Base-by-base conservation (phyloP, 179 eudicot species). In the Carnegiea gigantea region DNA sequence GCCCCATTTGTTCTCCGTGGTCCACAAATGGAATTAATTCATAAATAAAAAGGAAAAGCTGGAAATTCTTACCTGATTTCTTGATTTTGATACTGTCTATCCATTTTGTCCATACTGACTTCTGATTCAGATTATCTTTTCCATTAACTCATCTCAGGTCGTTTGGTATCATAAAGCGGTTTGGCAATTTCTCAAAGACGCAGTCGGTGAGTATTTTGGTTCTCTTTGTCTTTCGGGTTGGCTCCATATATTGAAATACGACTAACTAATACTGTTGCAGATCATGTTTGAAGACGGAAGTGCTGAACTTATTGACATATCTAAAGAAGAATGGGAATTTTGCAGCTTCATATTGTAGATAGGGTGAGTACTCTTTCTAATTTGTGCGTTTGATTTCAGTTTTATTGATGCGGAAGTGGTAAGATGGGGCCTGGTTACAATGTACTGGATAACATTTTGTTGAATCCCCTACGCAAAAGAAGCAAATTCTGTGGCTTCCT, bases 251-350 rank as follows among this genome's bases (percentile, higher is more conserved):
- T 72, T 12, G n/a, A 40, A 71, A 26, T 73, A 53, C 77, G 78
- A 79, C 82, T 75, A 78, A 64, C 67, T 67, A 21, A 44, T 73
- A 46, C 79, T 83, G 73, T 59, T 40, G 77, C 91, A 95, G 99
- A 88, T 95, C 81, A 86, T 95, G 97, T 94, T 90, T 82, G 98
- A 92, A 85, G 94, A 92, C 73, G 98, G 99, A 74, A 26, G 43
- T 46, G 81, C 65, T 76, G 92, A 89, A 83, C 83, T 83, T 74
- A 86, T 95, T 80, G 99, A 95, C 91, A 79, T 95, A 92, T 88
- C 98, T 51, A 91, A 89, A 87, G 94, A 90, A 85, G 93, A 90
- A 64, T 95, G 99, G 99, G 98, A 94, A 75, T 28, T 76, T 88
- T 90, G 93, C 84, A 84, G 75, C 85, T 80, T 86, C 79, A 76